Conservation (phyloP, 768 basidiomycete species). For the Floccularia luteovirens region DNA sequence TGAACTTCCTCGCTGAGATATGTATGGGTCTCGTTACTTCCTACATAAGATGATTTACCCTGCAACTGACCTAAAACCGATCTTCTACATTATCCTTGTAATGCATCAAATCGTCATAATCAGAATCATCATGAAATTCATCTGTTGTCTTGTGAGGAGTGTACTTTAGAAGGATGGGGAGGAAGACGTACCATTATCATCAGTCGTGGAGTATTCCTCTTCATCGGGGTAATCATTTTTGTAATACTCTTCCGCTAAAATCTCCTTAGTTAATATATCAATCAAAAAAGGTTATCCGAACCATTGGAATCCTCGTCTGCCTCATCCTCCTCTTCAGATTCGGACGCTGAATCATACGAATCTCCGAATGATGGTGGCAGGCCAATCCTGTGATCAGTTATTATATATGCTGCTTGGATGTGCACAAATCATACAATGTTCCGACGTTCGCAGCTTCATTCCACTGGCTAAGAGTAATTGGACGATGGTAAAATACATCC, state of each 20-base stretch:
- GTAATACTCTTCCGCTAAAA: conserved; percentile 72
- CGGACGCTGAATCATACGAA: conserved; percentile 52
- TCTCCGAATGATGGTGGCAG: conserved; percentile 52
- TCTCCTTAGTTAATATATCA: conserved; percentile 4
- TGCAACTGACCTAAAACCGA: background rate
- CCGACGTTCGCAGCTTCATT: conserved; percentile 49
- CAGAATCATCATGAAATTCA: conserved; percentile 48
- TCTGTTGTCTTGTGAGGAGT: conserved; percentile 24
- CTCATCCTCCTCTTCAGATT: conserved; percentile 63
- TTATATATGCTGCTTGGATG: conserved; percentile 1
- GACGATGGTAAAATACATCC: conserved; percentile 77
- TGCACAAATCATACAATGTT: conserved; percentile 45
- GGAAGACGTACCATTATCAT: conserved; percentile 30
- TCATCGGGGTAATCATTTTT: conserved; percentile 85
- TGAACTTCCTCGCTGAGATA: too few species aligned
- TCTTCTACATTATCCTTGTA: conserved; percentile 20
- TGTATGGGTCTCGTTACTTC: too few species aligned
- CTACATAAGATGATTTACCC: too few species aligned
- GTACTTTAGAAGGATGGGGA: conserved; percentile 5
- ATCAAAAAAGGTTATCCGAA: conserved; percentile 16
- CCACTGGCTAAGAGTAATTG: conserved; percentile 52
- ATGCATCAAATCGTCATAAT: conserved; percentile 32
- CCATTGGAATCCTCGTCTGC: conserved; percentile 85
- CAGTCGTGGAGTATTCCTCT: conserved; percentile 51
- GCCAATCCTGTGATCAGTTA: conserved; percentile 38